Base-by-base conservation (phyloP, 352 stramenopile genomes). In the Pelagophyceae sp. region DNA sequence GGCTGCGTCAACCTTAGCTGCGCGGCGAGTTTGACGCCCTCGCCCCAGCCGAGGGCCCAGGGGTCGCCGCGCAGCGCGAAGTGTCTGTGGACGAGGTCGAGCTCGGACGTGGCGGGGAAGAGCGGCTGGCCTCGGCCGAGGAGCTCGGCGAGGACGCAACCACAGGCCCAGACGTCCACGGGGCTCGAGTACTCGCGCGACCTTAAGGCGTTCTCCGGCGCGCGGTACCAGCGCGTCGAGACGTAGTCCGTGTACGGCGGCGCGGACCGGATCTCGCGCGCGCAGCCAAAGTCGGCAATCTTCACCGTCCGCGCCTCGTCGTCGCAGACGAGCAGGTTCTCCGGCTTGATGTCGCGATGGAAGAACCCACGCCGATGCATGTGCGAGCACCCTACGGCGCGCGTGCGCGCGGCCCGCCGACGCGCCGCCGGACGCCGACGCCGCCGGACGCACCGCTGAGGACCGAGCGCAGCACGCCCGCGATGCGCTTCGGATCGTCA, bases 241-340 rank as follows among this genome's bases (percentile, higher is more conserved):
- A 98, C 97, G 78, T 98, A 98, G 85, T 98, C 94, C n/a, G 94
- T 98, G 80, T 97, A 97, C 69, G 93, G 94, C 77, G 95, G 91
- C 79, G 96, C 97, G 37, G 90, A 95, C 82, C 96, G 95, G 76
- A 98, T 97, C 27, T 92, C 91, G 63, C 92, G 85, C 79, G 90
- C 97, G 6, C 90, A 96, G 29, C 94, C 94, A 89, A 98, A 97
- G 83, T 98, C 93, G 5, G 93, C 93, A 29, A 98, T 85, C 81
- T 97, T 95, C 75, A 91, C 76, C n/a, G 72, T 86, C 65, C 89
- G 84, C 38, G 88, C 82, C 15, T 29, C 72, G 37, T 51, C 61
- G 38, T 86, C 81, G 65, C 83, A 89, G 33, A 97, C 87, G 38
- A 99, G 87, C 85, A 98, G 94, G 83, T 98, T 98, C 80, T 98